phyloP scores from a whole-genome alignment of 2,329 filamentous ascomycete species.

The Cercospora sojina region DNA sequence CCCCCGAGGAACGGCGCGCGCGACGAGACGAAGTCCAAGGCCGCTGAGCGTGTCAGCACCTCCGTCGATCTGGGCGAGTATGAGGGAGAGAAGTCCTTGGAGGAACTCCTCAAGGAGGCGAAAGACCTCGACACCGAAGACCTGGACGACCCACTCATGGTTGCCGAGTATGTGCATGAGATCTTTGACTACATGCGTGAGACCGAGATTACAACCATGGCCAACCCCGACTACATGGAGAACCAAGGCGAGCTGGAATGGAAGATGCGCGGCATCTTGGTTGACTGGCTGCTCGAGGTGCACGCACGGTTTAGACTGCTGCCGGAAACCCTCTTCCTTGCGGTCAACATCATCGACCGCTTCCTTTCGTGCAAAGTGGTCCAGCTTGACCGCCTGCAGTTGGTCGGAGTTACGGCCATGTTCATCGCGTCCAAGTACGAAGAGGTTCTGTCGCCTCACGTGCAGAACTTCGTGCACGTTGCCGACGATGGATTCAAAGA shows the following conservation, averaged over 20 bases:
- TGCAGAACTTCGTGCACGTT: constrained; percentile 94
- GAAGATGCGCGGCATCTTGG: constrained; percentile 96
- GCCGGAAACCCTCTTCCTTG: constrained; percentile 92
- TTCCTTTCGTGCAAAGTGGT: constrained; percentile 96
- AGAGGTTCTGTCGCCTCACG: constrained; percentile 93
- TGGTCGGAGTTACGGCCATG: constrained; percentile 98
- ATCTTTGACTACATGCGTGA: constrained; percentile 95
- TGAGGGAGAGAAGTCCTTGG: constrained; percentile 37
- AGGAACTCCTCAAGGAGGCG: constrained; percentile 45
- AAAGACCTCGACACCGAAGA: constrained; percentile 81
- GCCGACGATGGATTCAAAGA: constrained; percentile 96
- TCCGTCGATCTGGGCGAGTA: constrained; percentile 38
- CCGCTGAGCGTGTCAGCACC: constrained; percentile 37
- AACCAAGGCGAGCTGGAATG: constrained; percentile 94
- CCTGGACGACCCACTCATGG: constrained; percentile 91
- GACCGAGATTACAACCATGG: constrained; percentile 75
- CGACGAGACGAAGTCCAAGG: constrained; percentile 49
- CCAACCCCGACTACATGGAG: constrained; percentile 92
- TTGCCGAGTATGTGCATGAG: constrained; percentile 92
- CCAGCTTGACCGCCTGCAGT: constrained; percentile 89
- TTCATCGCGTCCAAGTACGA: constrained; percentile 99
- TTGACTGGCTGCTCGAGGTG: constrained; percentile 98
- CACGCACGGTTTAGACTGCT: constrained; percentile 95
- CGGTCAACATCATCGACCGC: constrained; percentile 97
- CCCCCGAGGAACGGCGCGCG: constrained; percentile 55